Conservation (phyloP, 2,329 filamentous ascomycete genomes). For the Xylariaceae sp. region DNA sequence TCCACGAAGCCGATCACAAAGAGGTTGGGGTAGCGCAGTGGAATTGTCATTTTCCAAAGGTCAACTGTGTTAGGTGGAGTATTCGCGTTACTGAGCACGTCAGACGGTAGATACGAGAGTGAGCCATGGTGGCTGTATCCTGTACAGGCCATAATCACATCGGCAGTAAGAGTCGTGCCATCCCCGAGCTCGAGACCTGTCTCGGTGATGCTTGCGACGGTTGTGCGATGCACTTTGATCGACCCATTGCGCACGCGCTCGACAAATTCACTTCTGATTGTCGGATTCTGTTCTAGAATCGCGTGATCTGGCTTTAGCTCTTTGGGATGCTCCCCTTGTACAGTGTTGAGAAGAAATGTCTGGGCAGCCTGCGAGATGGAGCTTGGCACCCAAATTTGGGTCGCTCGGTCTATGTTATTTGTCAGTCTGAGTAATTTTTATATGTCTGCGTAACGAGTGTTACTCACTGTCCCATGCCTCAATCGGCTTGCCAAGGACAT, state of each 20-base stretch:
- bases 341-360: constrained; percentile 28
- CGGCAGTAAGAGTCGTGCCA: constrained; percentile 25
- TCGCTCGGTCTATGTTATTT: constrained; percentile 21
- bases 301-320: constrained; percentile 32
- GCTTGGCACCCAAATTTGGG: constrained; percentile 28
- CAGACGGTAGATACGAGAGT: constrained; percentile 26
- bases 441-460: not conserved
- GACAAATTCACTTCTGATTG: constrained; percentile 31
- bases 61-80: constrained; percentile 26
- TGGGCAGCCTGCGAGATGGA: constrained; percentile 28
- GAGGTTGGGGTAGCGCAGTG: constrained; percentile 30
- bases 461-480: constrained; percentile 35
- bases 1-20: constrained; percentile 34
- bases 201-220: constrained; percentile 29
- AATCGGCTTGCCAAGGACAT: constrained; percentile 32
- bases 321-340: constrained; percentile 30
- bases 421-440: not conserved
- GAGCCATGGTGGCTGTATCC: constrained; percentile 9
- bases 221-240: constrained; percentile 32
- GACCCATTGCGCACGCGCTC: constrained; percentile 32
- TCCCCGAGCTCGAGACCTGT: constrained; percentile 28
- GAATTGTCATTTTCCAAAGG: constrained; percentile 31
- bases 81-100: constrained; percentile 19
- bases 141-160: constrained; percentile 13
- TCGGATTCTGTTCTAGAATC: constrained; percentile 33